Evolutionary conservation across 2,329 filamentous ascomycete genomes (phyloP), one percentile per base, ranked within the genome.

Genomic region (Sclerotinia sclerotiorum): DNA sequence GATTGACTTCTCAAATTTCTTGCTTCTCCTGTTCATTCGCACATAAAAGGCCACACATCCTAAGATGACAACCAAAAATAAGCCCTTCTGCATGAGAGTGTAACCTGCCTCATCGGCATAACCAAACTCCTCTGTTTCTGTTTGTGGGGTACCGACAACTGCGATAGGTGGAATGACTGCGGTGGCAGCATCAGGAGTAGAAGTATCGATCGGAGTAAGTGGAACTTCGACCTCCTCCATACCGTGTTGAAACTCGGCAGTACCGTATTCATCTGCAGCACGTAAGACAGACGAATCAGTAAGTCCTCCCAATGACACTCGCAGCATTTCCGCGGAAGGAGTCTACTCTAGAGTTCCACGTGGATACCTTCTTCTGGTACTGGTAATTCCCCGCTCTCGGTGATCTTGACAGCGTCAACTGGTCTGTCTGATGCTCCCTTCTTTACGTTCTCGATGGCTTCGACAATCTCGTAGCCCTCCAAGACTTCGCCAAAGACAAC

Each of bases 281-380:
- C 56, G 29, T 39, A 52, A 72, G 70, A 69, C 71, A 73, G 70
- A 72, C 69, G 69, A 70, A 77, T 78, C 75, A 78, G 76, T 71
- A 72, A 74, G 71, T 72, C 73, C 71, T 69, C 58, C 56, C 70
- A 71, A 70, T 67, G 51, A 72, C 62, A 52, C 63, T 68, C 57
- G 65, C 52, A 69, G 65, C 52, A 69, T 69, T 69, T 61, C 66
- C 68, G 66, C 67, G 72, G 27, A 57, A 72, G 70, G 70, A 72
- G 71, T 72, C 71, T 74, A 75, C 78, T 83, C 86, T 90, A 95
- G 81, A 95, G 90, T 83, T 95, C 92, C 82, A 89, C 87, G 83
- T 93, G 90, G 84, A 93, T 94, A 95, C 92, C 92, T 95, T 95
- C 92, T 84, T 88, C 84, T 79, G 91, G 90, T 74, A 94, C 89